Evolutionary conservation across 1,284 basidiomycete species (phyloP).

Genomic region (Ustilago loliicola): DNA sequence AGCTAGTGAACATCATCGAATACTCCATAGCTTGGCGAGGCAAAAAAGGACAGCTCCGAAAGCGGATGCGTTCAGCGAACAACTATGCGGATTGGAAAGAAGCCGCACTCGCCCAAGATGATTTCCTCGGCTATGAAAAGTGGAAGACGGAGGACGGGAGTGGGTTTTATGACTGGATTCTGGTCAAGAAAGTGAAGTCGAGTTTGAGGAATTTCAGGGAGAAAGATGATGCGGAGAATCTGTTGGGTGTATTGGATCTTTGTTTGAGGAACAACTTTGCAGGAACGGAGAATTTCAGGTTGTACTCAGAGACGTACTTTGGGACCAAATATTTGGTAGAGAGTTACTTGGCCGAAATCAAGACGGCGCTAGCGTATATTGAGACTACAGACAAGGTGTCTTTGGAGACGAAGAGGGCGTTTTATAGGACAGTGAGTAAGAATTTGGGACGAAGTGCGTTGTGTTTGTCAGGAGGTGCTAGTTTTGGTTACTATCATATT

Average conservation of each 20-base stretch:
- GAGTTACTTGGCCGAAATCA: slow-evolving; percentile 61
- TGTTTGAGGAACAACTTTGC: slow-evolving; percentile 95
- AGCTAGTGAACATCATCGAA: slow-evolving; percentile 77
- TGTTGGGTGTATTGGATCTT: slow-evolving; percentile 89
- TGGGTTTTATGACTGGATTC: slow-evolving; percentile 69
- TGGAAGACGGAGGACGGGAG: slow-evolving; percentile 67
- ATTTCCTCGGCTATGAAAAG: slow-evolving; percentile 67
- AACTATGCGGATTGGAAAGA: slow-evolving; percentile 86
- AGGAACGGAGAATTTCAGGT: slow-evolving; percentile 87
- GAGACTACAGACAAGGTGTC: slow-evolving; percentile 74
- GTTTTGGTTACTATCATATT: slow-evolving; percentile 88
- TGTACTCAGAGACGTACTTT: slow-evolving; percentile 85
- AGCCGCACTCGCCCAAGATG: slow-evolving; percentile 83
- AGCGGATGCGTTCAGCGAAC: slow-evolving; percentile 79
- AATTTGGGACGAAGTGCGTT: slow-evolving; percentile 92
- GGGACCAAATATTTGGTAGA: slow-evolving; percentile 67
- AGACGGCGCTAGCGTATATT: slow-evolving; percentile 55
- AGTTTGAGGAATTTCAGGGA: slow-evolving; percentile 77
- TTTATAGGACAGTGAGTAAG: slow-evolving; percentile 88
- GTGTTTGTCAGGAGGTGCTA: slow-evolving; percentile 92
- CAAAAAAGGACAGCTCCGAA: slow-evolving; percentile 81
- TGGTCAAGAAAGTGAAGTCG: slow-evolving; percentile 66
- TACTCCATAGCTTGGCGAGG: slow-evolving; percentile 79
- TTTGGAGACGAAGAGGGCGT: slow-evolving; percentile 88
- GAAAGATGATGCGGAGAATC: slow-evolving; percentile 79